These are phyloP conservation scores for Collybia nuda DNA, from an alignment of 768 basidiomycete species.

Conservation along the genomic window DNA sequence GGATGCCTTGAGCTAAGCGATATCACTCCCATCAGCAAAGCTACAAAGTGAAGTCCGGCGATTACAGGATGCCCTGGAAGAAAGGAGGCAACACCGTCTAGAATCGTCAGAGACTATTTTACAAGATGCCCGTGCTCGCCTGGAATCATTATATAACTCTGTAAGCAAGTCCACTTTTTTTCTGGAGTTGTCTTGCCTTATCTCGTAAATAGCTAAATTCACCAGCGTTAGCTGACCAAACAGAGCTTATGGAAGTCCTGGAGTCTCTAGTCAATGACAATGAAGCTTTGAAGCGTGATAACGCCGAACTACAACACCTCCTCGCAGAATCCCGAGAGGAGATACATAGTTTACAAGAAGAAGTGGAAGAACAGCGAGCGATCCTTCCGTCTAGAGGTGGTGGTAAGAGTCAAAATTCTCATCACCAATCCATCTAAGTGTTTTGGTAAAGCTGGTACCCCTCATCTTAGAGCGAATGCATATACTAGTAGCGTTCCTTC, in stretches of 20 bases:
- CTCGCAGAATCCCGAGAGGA: slow-evolving; percentile 80
- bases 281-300: slow-evolving; percentile 78
- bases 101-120: slow-evolving; percentile 70
- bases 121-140: slow-evolving; percentile 59
- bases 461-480: slow-evolving; percentile 39
- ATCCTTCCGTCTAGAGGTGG: slow-evolving; percentile 40
- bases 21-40: slow-evolving; percentile 46
- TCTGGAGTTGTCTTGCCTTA: slow-evolving; percentile 15
- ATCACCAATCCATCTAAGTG: background rate
- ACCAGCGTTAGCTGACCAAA: slow-evolving; percentile 45
- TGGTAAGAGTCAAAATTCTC: slow-evolving; percentile 28
- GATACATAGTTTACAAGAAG: slow-evolving; percentile 63
- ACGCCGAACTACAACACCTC: slow-evolving; percentile 73
- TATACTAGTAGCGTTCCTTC: slow-evolving; percentile 44
- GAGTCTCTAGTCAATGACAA: slow-evolving; percentile 88
- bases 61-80: slow-evolving; percentile 63
- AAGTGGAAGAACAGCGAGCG: slow-evolving; percentile 72
- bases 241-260: slow-evolving; percentile 66
- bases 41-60: slow-evolving; percentile 65
- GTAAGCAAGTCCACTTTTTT: slow-evolving; percentile 30
- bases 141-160: slow-evolving; percentile 60
- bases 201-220: slow-evolving; percentile 35
- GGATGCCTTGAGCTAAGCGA: background rate
- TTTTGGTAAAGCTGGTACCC: slow-evolving; percentile 32
- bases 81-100: slow-evolving; percentile 55